phyloP scores from a whole-genome alignment of 208 protist genomes.

The Leishmania tropica region DNA sequence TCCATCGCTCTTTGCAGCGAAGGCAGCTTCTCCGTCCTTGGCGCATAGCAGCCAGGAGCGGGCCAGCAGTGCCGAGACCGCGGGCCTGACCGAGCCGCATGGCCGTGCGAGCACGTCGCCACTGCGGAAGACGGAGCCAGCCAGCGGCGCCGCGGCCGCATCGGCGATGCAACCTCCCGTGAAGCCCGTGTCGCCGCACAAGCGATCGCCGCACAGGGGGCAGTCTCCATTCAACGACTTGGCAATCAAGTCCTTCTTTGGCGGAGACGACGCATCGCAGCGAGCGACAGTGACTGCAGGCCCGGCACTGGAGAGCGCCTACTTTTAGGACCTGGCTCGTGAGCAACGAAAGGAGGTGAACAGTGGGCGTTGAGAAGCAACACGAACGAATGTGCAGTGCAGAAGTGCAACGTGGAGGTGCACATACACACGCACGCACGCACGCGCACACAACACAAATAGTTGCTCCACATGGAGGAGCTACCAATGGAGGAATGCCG shows the following conservation, averaged over 20 bases:
- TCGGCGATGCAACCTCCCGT: background rate
- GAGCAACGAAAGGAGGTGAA: background rate
- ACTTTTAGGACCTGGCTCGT: slow-evolving; percentile 34
- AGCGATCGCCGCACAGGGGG: background rate
- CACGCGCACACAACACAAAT: background rate
- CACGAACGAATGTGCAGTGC: background rate
- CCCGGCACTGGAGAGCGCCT: slow-evolving; percentile 30
- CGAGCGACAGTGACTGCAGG: slow-evolving; percentile 15
- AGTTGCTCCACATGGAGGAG: background rate
- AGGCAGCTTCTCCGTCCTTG: slow-evolving; percentile 15
- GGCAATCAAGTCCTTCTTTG: slow-evolving; percentile 50
- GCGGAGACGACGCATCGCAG: slow-evolving; percentile 9
- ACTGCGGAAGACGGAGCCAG: slow-evolving; percentile 14
- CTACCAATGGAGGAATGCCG: background rate
- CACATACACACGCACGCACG: background rate
- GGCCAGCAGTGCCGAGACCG: slow-evolving; percentile 30
- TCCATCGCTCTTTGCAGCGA: background rate
- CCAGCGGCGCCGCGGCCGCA: background rate
- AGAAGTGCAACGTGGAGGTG: background rate
- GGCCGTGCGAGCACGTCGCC: slow-evolving; percentile 21
- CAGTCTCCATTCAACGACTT: slow-evolving; percentile 22
- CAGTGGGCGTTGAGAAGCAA: too few relatives aligned
- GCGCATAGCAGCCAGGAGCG: slow-evolving; percentile 30
- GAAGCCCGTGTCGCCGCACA: background rate
- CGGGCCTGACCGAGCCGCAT: slow-evolving; percentile 30